A percentile compares a stretch with the other conserved stretches of the same genome.
These are phyloP conservation scores for Mycena leptocephala DNA, from an alignment of 768 basidiomycete genomes.

Conservation along the genomic window DNA sequence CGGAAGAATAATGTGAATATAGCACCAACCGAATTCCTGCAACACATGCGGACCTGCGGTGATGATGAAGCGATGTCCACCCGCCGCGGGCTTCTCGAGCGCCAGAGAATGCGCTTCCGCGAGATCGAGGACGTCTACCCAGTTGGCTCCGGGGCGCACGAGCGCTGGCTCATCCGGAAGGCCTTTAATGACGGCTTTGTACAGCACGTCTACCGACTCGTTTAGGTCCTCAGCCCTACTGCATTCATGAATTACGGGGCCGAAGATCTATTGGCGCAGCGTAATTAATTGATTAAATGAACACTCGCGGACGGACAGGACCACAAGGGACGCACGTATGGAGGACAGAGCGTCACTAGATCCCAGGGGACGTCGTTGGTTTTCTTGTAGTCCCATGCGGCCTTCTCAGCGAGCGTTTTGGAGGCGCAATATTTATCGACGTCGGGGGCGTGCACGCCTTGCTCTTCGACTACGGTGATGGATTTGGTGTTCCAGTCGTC, in stretches of 20 bases:
- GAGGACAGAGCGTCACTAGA: conserved; percentile 3
- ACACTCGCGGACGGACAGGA: not conserved
- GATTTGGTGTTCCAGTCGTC: not conserved
- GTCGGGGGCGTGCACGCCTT: not conserved
- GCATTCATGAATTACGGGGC: not conserved
- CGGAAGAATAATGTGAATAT: not conserved
- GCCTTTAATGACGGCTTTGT: conserved; percentile 9
- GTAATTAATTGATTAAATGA: not conserved
- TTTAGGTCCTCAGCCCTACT: not conserved
- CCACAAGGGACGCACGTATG: not conserved
- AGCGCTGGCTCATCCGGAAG: not conserved
- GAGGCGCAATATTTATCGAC: conserved; percentile 8
- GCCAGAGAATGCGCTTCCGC: not conserved
- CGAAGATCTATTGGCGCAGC: conserved; percentile 3
- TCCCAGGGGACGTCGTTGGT: not conserved
- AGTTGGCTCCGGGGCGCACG: not conserved
- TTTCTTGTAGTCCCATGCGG: not conserved
- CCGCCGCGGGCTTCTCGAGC: not conserved
- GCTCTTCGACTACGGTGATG: not conserved
- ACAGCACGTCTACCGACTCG: conserved; percentile 6
- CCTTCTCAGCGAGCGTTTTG: conserved; percentile 1
- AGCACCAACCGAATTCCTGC: conserved; percentile 6
- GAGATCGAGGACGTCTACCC: conserved; percentile 7
- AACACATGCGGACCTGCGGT: conserved; percentile 6
- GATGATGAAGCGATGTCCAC: conserved; percentile 4